These are phyloP conservation scores for Bryopsis sp. DNA, from an alignment of 139 green algal species.

Conservation along the genomic window DNA sequence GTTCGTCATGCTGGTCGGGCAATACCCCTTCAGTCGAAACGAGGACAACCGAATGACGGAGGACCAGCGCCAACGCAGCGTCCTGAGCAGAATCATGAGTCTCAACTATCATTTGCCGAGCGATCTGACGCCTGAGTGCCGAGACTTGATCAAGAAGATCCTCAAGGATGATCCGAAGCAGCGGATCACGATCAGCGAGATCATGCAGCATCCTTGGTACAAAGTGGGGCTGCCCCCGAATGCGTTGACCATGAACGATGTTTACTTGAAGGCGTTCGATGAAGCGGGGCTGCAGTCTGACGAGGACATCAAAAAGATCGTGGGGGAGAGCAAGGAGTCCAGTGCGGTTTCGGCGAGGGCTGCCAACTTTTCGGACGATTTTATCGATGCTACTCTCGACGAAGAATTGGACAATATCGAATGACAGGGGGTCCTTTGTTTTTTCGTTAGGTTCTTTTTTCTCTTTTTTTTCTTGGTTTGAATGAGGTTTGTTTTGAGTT, in stretches of 20 bases:
- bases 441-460: too few relatives aligned
- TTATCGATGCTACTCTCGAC: conserved; percentile 13
- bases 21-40: conserved; percentile 49
- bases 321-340: conserved; percentile 6
- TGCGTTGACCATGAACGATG: conserved; percentile 35
- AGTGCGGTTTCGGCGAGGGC: neutral
- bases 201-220: conserved; percentile 74
- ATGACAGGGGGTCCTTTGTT: too few relatives aligned
- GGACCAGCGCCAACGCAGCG: conserved; percentile 6
- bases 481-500: too few relatives aligned
- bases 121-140: conserved; percentile 12
- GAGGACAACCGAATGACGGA: conserved; percentile 15
- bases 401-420: conserved; percentile 6
- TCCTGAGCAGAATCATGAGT: neutral
- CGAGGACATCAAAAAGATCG: conserved; percentile 6
- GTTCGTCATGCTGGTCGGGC: conserved; percentile 47
- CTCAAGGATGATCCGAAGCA: conserved; percentile 44
- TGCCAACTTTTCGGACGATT: neutral
- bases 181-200: conserved; percentile 48
- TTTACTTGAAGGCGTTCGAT: neutral
- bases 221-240: conserved; percentile 26
- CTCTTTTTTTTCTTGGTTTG: too few relatives aligned
- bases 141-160: conserved; percentile 52
- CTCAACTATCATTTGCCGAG: conserved; percentile 11
- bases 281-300: conserved; percentile 1